phyloP scores from a whole-genome alignment of 768 basidiomycete species.

The Mrakia hoshinonis region DNA sequence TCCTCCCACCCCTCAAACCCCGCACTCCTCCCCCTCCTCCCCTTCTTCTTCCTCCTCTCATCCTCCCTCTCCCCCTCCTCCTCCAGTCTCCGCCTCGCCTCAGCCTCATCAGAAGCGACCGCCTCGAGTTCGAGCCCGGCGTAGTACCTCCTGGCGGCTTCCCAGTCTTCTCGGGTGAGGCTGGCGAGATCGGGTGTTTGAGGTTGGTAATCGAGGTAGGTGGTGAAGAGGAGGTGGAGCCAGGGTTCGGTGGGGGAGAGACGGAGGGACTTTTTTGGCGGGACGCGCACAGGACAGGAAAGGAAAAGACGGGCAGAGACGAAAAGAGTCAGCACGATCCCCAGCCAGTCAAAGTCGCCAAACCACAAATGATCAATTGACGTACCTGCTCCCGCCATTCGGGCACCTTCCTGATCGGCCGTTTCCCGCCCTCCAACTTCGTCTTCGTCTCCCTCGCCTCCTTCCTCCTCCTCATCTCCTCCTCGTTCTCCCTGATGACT shows the following conservation, averaged over 20 bases:
- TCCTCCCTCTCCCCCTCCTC: neutral
- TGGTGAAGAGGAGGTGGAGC: neutral
- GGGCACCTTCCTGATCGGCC: neutral
- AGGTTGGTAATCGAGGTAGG: too few relatives aligned
- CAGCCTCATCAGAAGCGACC: neutral
- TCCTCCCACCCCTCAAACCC: too few relatives aligned
- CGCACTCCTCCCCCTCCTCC: neutral
- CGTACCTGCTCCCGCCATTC: too few relatives aligned
- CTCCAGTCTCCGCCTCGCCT: neutral
- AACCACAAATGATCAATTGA: too few relatives aligned
- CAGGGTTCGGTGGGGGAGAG: neutral
- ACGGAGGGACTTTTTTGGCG: too few relatives aligned
- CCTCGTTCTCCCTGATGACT: too few relatives aligned
- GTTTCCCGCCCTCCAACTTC: neutral
- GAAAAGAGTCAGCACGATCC: neutral
- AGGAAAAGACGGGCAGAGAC: neutral
- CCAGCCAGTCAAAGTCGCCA: too few relatives aligned
- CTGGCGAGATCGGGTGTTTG: neutral
- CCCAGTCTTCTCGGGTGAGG: neutral
- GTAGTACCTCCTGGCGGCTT: neutral
- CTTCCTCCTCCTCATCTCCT: neutral
- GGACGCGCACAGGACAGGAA: neutral
- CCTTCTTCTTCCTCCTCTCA: neutral
- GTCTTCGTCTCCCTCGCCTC: neutral
- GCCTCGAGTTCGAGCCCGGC: neutral